Percentiles rank a stretch among this genome's conserved stretches.
Evolutionary conservation across 805 yeast species (phyloP).

Genomic region (Komagataella pastoris): DNA sequence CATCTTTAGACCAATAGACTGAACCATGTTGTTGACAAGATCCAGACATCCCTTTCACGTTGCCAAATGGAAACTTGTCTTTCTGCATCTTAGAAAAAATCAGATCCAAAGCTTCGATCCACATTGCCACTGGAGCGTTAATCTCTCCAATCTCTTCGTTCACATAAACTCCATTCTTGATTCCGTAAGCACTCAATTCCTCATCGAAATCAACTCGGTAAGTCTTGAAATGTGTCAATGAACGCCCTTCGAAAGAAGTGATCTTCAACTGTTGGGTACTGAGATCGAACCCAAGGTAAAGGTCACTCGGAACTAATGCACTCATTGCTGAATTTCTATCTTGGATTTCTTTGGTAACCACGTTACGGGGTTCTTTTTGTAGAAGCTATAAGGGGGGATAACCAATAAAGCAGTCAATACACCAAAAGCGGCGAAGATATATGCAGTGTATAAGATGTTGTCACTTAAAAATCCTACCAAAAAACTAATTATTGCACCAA

Average conservation of each 20-base stretch:
- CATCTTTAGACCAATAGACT: constrained; percentile 56
- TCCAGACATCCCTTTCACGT: constrained; percentile 61
- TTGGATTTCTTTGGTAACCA: constrained; percentile 24
- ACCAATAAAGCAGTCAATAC: constrained; percentile 21
- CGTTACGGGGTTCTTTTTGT: constrained; percentile 31
- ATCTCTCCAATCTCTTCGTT: constrained; percentile 45
- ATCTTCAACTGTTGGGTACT: constrained; percentile 86
- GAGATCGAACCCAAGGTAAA: constrained; percentile 66
- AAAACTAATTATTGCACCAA: constrained; percentile 25
- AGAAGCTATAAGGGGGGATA: constrained; percentile 48
- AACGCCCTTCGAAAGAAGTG: constrained; percentile 32
- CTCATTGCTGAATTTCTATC: constrained; percentile 6
- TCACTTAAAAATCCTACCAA: constrained; percentile 34
- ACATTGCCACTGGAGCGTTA: constrained; percentile 76
- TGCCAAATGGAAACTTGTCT: constrained; percentile 40
- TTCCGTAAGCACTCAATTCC: constrained; percentile 44
- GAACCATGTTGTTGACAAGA: constrained; percentile 93
- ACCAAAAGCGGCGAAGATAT: constrained; percentile 23
- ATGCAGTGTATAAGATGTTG: constrained; percentile 25
- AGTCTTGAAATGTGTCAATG: constrained; percentile 38
- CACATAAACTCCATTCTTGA: constrained; percentile 61
- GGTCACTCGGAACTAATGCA: constrained; percentile 8
- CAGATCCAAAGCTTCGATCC: constrained; percentile 73
- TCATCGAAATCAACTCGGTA: constrained; percentile 63
- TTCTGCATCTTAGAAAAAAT: constrained; percentile 37